Evolutionary conservation across 2,329 filamentous ascomycete genomes (phyloP), one percentile per base, ranked within the genome.

Genomic region (Aspergillus texensis): DNA sequence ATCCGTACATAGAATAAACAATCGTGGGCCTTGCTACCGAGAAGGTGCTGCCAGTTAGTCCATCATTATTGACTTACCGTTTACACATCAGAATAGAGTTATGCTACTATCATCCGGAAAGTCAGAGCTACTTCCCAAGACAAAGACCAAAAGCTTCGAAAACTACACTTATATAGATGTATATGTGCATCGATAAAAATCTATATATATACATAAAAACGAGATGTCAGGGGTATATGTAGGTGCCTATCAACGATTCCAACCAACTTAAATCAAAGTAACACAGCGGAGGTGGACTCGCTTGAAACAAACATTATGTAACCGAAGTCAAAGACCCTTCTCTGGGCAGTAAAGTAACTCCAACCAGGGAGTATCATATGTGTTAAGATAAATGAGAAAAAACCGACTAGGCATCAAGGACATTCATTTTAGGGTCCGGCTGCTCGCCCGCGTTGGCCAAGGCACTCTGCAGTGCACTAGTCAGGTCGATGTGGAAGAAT

Each of bases 401-500:
- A 24, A 34, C 16, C 16, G 28, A 57, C 39, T 62, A 65, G 28
- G 57, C 50, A 43, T 57, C 53, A 16, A 54, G 61, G 30, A 50
- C 61, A 46, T 58, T 26, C 48, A 55, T 32, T 6, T 28, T 36
- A n/a, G 61, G 61, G 11, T 62, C 55, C n/a, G 48, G 39, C 26
- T 62, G 36, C 16, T 52, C 48, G 28, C 56, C 61, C 3, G 92
- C 86, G 69, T 96, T 96, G 34, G 89, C 88, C 71, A 97, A 87
- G 3, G 93, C 94, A 70, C 90, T 93, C 78, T 97, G 92, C 70
- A 98, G 79, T 8, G 95, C 95, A 72, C 89, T 93, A 4, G 92
- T 95, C 58, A 98, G 80, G 76, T 98, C 95, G 59, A 97, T 87
- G 75, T 99, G 95, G 86, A 99, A 98, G 69, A 97, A 86, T 5